Percentiles rank a stretch among this genome's conserved stretches.
Evolutionary conservation across 768 basidiomycete species (phyloP).

Genomic region (Sarcodon aspratus): DNA sequence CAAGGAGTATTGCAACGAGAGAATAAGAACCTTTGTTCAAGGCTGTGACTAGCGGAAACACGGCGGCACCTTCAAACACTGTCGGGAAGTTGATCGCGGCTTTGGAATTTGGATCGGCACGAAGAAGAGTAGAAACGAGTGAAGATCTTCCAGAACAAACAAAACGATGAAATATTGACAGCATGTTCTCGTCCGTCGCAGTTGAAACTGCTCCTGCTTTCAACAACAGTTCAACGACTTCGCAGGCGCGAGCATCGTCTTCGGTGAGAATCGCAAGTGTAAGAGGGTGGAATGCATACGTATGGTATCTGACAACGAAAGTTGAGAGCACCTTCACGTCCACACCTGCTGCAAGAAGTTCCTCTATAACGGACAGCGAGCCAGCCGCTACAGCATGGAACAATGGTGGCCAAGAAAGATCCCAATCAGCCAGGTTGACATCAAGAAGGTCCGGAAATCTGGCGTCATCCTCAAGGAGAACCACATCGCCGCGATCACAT

Average conservation of each 20-base stretch:
- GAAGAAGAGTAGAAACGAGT: conserved; percentile 15
- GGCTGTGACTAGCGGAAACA: conserved; percentile 17
- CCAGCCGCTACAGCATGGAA: conserved; percentile 38
- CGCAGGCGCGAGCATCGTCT: conserved; percentile 11
- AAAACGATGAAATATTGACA: conserved; percentile 20
- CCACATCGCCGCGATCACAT: conserved; percentile 12
- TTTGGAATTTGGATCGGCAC: conserved; percentile 17
- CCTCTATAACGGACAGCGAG: conserved; percentile 31
- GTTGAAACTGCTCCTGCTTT: conserved; percentile 17
- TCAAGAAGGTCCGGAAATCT: conserved; percentile 46
- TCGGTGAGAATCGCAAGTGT: conserved; percentile 13
- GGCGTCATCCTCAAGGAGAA: conserved; percentile 35
- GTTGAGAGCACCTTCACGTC: conserved; percentile 27
- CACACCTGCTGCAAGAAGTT: conserved; percentile 35
- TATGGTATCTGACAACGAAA: conserved; percentile 4
- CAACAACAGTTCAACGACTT: conserved; percentile 17
- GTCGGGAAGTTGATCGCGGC: conserved; percentile 15
- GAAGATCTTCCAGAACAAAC: conserved; percentile 11
- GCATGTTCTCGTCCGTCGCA: conserved; percentile 14
- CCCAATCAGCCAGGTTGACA: conserved; percentile 45
- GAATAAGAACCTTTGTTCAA: conserved; percentile 13
- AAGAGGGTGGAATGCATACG: conserved; percentile 14
- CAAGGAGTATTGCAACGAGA: conserved; percentile 16
- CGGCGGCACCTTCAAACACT: conserved; percentile 2
- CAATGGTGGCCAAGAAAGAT: conserved; percentile 40